phyloP scores from a whole-genome alignment of 2,329 filamentous ascomycete species.

The Paraphaeosphaeria minitans region DNA sequence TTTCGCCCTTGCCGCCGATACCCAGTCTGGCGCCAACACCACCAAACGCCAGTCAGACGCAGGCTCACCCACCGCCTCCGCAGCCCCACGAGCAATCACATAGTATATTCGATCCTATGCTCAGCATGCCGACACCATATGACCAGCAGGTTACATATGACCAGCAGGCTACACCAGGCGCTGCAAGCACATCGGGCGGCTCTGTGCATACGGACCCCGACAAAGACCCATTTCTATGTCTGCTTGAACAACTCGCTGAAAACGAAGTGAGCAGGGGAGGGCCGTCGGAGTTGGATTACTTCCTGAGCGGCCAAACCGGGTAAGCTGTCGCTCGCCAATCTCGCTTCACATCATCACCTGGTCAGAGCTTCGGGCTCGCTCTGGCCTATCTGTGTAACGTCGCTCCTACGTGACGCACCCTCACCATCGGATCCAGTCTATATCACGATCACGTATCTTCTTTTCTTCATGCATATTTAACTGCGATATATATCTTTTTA shows the following conservation, averaged over 20 bases:
- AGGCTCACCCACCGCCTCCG: slow-evolving; percentile 16
- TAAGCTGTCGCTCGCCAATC: slow-evolving; percentile 15
- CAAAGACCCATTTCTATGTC: slow-evolving; percentile 79
- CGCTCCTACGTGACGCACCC: not conserved
- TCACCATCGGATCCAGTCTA: not conserved
- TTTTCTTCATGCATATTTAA: slow-evolving; percentile 11
- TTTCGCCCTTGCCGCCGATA: slow-evolving; percentile 42
- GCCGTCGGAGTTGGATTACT: slow-evolving; percentile 79
- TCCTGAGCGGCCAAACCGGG: slow-evolving; percentile 55
- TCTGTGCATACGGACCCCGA: slow-evolving; percentile 57
- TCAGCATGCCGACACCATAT: slow-evolving; percentile 49
- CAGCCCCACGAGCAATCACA: slow-evolving; percentile 23
- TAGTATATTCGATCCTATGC: slow-evolving; percentile 46
- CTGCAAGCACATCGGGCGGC: slow-evolving; percentile 48
- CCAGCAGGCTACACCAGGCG: slow-evolving; percentile 53
- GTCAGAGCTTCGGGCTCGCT: slow-evolving; percentile 1
- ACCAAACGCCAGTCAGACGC: slow-evolving; percentile 30
- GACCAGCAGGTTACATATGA: slow-evolving; percentile 52
- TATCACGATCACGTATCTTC: not conserved
- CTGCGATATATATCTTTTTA: not conserved
- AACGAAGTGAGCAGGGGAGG: slow-evolving; percentile 73
- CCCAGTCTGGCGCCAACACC: slow-evolving; percentile 40
- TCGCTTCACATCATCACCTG: slow-evolving; percentile 5
- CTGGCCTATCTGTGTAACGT: not conserved
- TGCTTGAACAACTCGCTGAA: slow-evolving; percentile 82